Evolutionary conservation across 1,139 yeast genomes (phyloP).

Genomic region (Insectozyma bohioensis): DNA sequence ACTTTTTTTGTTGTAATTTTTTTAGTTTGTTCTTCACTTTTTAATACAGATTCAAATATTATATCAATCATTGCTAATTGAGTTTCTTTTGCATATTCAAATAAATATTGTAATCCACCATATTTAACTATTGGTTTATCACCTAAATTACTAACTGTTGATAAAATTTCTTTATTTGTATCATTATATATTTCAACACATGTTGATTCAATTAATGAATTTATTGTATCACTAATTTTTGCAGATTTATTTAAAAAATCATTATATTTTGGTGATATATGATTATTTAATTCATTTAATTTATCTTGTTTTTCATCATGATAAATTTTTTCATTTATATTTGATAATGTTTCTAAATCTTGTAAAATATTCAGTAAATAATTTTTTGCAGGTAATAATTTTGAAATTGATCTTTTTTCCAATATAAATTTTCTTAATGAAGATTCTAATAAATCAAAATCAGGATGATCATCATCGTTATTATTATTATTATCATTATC

Average conservation of each 20-base stretch:
- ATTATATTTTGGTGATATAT: slow-evolving; percentile 66
- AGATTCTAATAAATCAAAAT: slow-evolving; percentile 82
- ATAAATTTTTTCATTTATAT: slow-evolving; percentile 59
- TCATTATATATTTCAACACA: slow-evolving; percentile 59
- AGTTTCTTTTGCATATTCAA: slow-evolving; percentile 69
- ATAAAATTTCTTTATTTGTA: slow-evolving; percentile 54
- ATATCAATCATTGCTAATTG: slow-evolving; percentile 66
- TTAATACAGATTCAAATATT: slow-evolving; percentile 60
- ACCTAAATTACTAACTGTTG: slow-evolving; percentile 59
- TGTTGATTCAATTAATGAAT: slow-evolving; percentile 59
- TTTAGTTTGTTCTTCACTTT: slow-evolving; percentile 71
- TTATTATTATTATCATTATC: slow-evolving; percentile 25
- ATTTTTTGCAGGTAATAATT: slow-evolving; percentile 88
- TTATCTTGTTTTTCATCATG: slow-evolving; percentile 46
- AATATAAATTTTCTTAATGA: slow-evolving; percentile 82
- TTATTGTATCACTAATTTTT: slow-evolving; percentile 58
- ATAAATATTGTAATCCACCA: slow-evolving; percentile 62
- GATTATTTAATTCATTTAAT: slow-evolving; percentile 43
- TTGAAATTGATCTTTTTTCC: slow-evolving; percentile 86
- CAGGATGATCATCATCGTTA: slow-evolving; percentile 41
- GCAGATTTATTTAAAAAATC: slow-evolving; percentile 51
- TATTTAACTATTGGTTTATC: slow-evolving; percentile 55
- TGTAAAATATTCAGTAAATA: slow-evolving; percentile 66
- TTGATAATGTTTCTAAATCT: slow-evolving; percentile 64
- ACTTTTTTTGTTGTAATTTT: slow-evolving; percentile 58